Evolutionary conservation across 306 rosid genomes (phyloP).

Genomic region (Nissolia schottii): DNA sequence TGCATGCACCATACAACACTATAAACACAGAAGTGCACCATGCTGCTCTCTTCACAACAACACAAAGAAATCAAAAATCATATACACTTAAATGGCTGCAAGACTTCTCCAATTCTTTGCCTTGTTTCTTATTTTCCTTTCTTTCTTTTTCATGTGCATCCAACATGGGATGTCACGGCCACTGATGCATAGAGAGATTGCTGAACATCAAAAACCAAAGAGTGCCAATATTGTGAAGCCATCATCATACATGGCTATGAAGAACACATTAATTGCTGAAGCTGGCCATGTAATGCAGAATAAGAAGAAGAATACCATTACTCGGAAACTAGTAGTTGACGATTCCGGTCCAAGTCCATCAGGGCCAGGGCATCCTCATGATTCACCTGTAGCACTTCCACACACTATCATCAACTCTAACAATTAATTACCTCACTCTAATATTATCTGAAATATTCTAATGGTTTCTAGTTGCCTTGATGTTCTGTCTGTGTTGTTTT

Average conservation of each 20-base stretch:
- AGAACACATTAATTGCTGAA: neutral
- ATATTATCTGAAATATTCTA: neutral
- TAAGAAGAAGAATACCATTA: neutral
- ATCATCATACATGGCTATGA: constrained; percentile 2
- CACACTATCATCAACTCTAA: too few species aligned
- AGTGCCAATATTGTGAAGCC: too few species aligned
- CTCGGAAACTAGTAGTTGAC: neutral
- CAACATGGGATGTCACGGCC: constrained; percentile 30
- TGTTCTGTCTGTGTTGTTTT: neutral
- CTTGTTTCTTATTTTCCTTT: constrained; percentile 13
- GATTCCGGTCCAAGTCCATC: constrained; percentile 40
- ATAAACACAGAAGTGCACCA: constrained; percentile 27
- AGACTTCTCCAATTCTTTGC: constrained; percentile 20
- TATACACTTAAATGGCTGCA: constrained; percentile 26
- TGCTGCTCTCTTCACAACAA: constrained; percentile 2
- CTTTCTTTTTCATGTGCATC: constrained; percentile 17
- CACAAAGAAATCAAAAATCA: neutral
- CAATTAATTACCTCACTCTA: neutral
- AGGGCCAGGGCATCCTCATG: constrained; percentile 38
- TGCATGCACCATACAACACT: too few species aligned
- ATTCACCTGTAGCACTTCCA: too few species aligned
- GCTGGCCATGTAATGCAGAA: neutral
- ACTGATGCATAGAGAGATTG: neutral
- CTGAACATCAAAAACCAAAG: neutral
- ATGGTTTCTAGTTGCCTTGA: too few species aligned